Evolutionary conservation across 305 asterid genomes (phyloP).

Genomic region (Fraxinus velutina): DNA sequence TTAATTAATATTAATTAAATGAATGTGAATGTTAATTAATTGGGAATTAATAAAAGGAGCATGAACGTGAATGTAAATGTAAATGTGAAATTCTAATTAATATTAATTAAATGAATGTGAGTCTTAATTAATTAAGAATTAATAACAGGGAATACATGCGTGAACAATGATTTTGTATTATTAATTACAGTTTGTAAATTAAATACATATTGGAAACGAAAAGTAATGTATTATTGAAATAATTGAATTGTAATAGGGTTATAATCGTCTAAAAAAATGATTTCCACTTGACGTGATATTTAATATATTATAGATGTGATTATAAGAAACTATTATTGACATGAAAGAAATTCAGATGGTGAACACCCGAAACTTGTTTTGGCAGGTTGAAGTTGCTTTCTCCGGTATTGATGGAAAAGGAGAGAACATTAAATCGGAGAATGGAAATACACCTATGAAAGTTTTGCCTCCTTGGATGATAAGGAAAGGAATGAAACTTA

Average conservation of each 20-base stretch:
- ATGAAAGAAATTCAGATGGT: not conserved
- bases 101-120: not conserved
- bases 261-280: too few species aligned
- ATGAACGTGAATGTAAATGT: not conserved
- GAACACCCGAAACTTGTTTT: constrained; percentile 24
- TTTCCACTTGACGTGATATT: not conserved
- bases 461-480: constrained; percentile 98
- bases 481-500: constrained; percentile 79
- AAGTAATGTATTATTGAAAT: not conserved
- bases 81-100: not conserved
- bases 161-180: not conserved
- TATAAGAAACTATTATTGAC: not conserved
- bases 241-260: not conserved
- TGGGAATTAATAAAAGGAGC: too few species aligned
- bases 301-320: not conserved
- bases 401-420: constrained; percentile 76
- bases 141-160: not conserved
- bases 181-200: too few species aligned
- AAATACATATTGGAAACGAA: not conserved
- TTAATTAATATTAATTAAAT: too few species aligned
- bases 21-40: too few species aligned
- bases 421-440: constrained; percentile 47
- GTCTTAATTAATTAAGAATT: not conserved
- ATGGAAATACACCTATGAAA: constrained; percentile 53
- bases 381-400: constrained; percentile 82